A percentile compares a stretch with the other conserved stretches of the same genome.
Conservation (phyloP, 2,329 filamentous ascomycete genomes). For the Claviceps spartinae region DNA sequence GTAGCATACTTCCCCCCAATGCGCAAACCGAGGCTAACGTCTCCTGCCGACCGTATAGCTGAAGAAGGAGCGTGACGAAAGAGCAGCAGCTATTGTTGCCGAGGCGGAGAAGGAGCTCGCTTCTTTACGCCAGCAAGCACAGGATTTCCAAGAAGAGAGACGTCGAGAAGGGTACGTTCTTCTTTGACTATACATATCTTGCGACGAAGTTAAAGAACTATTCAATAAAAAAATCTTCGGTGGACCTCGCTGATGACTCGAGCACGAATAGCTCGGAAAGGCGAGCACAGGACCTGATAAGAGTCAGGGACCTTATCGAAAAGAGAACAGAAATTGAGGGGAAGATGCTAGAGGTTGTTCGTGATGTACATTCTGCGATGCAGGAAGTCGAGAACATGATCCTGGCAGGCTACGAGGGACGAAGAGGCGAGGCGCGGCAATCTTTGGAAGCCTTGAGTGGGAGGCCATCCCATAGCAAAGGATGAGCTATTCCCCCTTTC, state of each 20-base stretch:
- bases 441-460: conserved; percentile 3
- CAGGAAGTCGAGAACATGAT: conserved; percentile 17
- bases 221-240: too few species aligned
- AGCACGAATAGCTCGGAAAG: conserved; percentile 8
- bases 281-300: conserved; percentile 8
- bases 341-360: conserved; percentile 14
- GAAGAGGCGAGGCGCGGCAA: conserved; percentile 13
- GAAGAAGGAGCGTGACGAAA: conserved; percentile 17
- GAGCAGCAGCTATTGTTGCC: conserved; percentile 11
- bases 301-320: conserved; percentile 12
- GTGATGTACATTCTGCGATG: conserved; percentile 9
- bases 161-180: conserved; percentile 12
- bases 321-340: conserved; percentile 15
- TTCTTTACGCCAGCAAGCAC: conserved; percentile 11
- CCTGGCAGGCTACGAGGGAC: conserved; percentile 14
- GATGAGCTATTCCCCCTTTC: background rate
- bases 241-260: background rate
- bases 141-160: conserved; percentile 11
- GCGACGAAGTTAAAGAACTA: background rate
- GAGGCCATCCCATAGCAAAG: background rate
- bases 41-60: conserved; percentile 11
- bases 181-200: background rate
- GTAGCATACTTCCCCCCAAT: too few species aligned
- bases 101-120: conserved; percentile 14
- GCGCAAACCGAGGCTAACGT: too few species aligned